Evolutionary conservation across 257 asterid genomes (phyloP).

Genomic region (Nicotiana paniculata): DNA sequence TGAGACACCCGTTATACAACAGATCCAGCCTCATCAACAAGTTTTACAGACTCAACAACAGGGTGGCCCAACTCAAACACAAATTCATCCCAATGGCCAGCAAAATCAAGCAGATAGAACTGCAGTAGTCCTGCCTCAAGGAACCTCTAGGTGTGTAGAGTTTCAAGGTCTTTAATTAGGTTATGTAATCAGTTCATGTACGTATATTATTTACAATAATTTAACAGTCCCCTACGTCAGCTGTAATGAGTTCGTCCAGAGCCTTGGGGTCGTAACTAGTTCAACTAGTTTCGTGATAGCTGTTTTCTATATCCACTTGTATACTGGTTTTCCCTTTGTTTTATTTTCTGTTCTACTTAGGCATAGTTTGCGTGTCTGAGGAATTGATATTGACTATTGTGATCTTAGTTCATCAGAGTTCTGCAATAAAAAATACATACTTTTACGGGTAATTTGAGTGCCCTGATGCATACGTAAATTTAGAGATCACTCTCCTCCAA

Average conservation of each 20-base stretch:
- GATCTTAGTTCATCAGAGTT: not conserved
- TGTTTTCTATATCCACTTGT: conserved; percentile 32
- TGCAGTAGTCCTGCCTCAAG: conserved; percentile 82
- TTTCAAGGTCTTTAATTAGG: conserved; percentile 75
- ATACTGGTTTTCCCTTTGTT: conserved; percentile 18
- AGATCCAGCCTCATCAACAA: conserved; percentile 22
- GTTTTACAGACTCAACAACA: conserved; percentile 53
- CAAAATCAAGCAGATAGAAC: conserved; percentile 62
- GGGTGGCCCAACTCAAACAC: conserved; percentile 46
- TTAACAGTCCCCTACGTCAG: conserved; percentile 31
- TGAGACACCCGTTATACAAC: conserved; percentile 43
- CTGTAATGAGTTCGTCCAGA: conserved; percentile 41
- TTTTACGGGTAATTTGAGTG: not conserved
- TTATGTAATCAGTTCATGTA: conserved; percentile 48
- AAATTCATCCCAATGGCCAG: conserved; percentile 49
- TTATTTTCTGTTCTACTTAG: conserved; percentile 9
- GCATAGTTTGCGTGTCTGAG: not conserved
- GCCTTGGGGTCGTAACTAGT: conserved; percentile 28
- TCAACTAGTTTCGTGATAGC: conserved; percentile 21
- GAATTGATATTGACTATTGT: not conserved
- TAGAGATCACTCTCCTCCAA: not conserved
- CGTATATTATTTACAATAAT: conserved; percentile 35
- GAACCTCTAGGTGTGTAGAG: conserved; percentile 98
- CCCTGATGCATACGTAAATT: not conserved
- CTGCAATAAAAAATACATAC: not conserved